phyloP scores from a whole-genome alignment of 768 basidiomycete species.

The Serendipita sp. region DNA sequence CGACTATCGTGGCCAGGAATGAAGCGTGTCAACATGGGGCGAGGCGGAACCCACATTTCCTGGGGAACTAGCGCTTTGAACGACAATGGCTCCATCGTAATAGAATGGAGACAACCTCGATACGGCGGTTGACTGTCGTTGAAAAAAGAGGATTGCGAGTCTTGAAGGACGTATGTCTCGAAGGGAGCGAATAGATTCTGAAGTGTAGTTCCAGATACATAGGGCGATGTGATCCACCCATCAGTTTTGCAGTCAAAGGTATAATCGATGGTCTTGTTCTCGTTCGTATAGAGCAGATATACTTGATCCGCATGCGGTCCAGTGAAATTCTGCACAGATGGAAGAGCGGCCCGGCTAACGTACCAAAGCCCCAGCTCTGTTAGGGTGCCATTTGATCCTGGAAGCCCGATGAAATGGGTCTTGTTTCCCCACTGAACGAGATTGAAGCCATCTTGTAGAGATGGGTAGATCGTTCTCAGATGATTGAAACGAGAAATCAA shows the following conservation, averaged over 20 bases:
- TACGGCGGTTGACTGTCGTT: conserved; percentile 43
- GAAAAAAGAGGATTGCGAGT: conserved; percentile 50
- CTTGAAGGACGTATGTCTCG: conserved; percentile 54
- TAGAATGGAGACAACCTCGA: conserved; percentile 51
- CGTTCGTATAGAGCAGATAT: conserved; percentile 78
- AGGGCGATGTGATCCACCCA: conserved; percentile 73
- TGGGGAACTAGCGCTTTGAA: conserved; percentile 70
- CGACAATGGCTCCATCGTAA: conserved; percentile 59
- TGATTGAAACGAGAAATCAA: conserved; percentile 57
- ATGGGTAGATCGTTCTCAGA: conserved; percentile 49
- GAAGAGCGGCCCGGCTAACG: conserved; percentile 48
- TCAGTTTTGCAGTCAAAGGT: conserved; percentile 38
- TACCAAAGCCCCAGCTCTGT: conserved; percentile 89
- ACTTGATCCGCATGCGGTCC: conserved; percentile 51
- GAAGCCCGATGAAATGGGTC: conserved; percentile 63
- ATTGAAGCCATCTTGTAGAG: conserved; percentile 75
- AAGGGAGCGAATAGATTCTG: conserved; percentile 72
- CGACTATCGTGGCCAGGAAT: conserved; percentile 78
- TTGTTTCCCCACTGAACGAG: conserved; percentile 75
- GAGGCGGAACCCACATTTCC: conserved; percentile 50
- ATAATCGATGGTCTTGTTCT: conserved; percentile 58
- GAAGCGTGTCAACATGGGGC: conserved; percentile 65
- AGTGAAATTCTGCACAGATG: conserved; percentile 40
- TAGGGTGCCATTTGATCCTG: conserved; percentile 65
- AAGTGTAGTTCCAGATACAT: conserved; percentile 39